Base-by-base conservation (phyloP, 768 basidiomycete species). In the Tephrocybe sp. region DNA sequence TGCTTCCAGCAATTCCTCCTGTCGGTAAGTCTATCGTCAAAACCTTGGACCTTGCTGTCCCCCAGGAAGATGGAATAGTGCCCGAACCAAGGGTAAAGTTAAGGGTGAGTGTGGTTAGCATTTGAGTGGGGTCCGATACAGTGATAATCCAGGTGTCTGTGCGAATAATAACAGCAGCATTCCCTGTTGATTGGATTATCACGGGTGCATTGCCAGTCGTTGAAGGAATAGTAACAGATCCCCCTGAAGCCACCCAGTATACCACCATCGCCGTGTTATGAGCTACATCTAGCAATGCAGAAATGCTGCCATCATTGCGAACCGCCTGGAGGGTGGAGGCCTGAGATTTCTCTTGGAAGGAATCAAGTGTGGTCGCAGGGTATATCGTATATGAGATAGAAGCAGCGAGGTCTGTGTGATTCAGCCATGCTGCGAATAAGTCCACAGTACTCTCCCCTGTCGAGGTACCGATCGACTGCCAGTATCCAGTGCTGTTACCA, bases 111-210 rank as follows among this genome's bases (percentile, higher is more conserved):
- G 61, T 58, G 4, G 58, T 52, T 23, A 80, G 57, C 0, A 69
- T 70, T 59, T 89, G 87, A 1, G 83, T 82, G 2, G 87, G 87
- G 62, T 89, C 87, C 1, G 87, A 78, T 16, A 87, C 75, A 0
- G 78, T 81, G 34, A 88, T 58, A 16, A 68, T 69, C 46, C 77
- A 72, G 4, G 68, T 67, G 12, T 68, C 60, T 22, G 72, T 47
- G 9, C 72, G 62, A 54, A 78, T 74, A 13, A 82, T 72, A 19
- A 84, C 52, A 3, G 70, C 74, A 14, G 72, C 63, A n/a, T 76
- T 78, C 1, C 65, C 76, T 39, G 68, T 73, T 2, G 71, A 61
- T 16, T 68, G 61, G 17, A 76, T 55, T 3, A 66, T 72, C 43
- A 74, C 60, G 4, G 66, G 54, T 6, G 65, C 66, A 22, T 49